Conservation (phyloP, 2,329 filamentous ascomycete species). For the Orbilia ellipsospora region DNA sequence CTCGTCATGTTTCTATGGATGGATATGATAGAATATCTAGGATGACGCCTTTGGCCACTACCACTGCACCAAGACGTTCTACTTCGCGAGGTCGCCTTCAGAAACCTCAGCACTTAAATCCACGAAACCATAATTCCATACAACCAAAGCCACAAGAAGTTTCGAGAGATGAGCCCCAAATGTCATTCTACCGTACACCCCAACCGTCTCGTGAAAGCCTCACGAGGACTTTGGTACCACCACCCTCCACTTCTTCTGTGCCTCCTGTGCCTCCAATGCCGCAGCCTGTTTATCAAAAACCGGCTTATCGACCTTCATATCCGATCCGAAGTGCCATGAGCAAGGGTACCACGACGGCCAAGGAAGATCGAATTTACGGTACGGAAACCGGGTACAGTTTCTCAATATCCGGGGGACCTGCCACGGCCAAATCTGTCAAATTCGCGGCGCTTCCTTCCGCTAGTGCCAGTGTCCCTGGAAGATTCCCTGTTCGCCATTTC, state of each 20-base stretch:
- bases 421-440: slow-evolving; percentile 40
- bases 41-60: slow-evolving; percentile 2
- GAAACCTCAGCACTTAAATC: slow-evolving; percentile 43
- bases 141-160: slow-evolving; percentile 17
- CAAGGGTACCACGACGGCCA: slow-evolving; percentile 2
- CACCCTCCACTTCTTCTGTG: slow-evolving; percentile 20
- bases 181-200: slow-evolving; percentile 45
- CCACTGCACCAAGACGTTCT: slow-evolving; percentile 16
- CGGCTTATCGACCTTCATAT: slow-evolving; percentile 24
- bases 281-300: slow-evolving; percentile 22
- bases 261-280: slow-evolving; percentile 12
- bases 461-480: slow-evolving; percentile 8
- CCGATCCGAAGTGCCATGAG: slow-evolving; percentile 45
- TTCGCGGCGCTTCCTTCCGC: slow-evolving; percentile 42
- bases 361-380: slow-evolving; percentile 31
- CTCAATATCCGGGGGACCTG: slow-evolving; percentile 37
- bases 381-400: slow-evolving; percentile 38
- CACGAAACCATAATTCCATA: slow-evolving; percentile 1
- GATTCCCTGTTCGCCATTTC: slow-evolving; percentile 39
- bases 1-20: slow-evolving; percentile 41
- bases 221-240: slow-evolving; percentile 20
- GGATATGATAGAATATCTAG: slow-evolving; percentile 26
- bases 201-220: slow-evolving; percentile 43
- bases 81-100: slow-evolving; percentile 48
- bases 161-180: slow-evolving; percentile 28